Evolutionary conservation across 495 filamentous ascomycete genomes (phyloP).

Genomic region (Trichoderma gamsii): DNA sequence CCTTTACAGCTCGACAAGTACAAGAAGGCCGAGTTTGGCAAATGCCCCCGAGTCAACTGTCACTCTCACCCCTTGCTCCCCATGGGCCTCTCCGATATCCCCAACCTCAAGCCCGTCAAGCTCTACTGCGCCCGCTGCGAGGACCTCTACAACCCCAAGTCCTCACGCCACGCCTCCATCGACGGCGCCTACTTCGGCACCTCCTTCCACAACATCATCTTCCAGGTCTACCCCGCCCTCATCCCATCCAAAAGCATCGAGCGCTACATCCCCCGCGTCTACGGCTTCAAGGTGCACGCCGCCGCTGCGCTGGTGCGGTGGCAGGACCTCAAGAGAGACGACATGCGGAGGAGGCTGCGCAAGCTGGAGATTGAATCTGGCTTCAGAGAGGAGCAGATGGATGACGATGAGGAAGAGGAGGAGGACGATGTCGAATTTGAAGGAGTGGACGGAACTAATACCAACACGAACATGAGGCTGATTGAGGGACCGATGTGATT

Average conservation of each 20-base stretch:
- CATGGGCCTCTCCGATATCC: conserved; percentile 83
- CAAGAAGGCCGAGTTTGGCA: conserved; percentile 96
- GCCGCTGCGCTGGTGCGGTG: conserved; percentile 81
- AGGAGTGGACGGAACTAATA: conserved; percentile 28
- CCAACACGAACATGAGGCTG: conserved; percentile 21
- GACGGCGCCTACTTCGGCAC: conserved; percentile 98
- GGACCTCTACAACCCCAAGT: conserved; percentile 98
- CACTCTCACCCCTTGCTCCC: conserved; percentile 85
- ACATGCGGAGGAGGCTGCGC: conserved; percentile 63
- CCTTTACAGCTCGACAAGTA: conserved; percentile 82
- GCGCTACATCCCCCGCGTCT: conserved; percentile 81
- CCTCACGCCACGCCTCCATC: conserved; percentile 86
- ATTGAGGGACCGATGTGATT: conserved; percentile 5
- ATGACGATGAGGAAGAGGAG: conserved; percentile 39
- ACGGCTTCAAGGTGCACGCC: conserved; percentile 92
- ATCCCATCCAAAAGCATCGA: conserved; percentile 78
- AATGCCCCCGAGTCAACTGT: conserved; percentile 94
- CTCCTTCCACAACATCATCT: conserved; percentile 96
- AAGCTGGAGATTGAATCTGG: conserved; percentile 56
- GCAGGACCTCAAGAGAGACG: conserved; percentile 75
- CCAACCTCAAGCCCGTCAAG: conserved; percentile 81
- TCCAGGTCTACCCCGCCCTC: conserved; percentile 91
- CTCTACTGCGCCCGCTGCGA: conserved; percentile 96
- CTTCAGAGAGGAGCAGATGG: conserved; percentile 45
- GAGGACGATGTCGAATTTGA: conserved; percentile 34